Conservation (phyloP, 1,284 basidiomycete genomes). For the Cutaneotrichosporon cavernicola region DNA sequence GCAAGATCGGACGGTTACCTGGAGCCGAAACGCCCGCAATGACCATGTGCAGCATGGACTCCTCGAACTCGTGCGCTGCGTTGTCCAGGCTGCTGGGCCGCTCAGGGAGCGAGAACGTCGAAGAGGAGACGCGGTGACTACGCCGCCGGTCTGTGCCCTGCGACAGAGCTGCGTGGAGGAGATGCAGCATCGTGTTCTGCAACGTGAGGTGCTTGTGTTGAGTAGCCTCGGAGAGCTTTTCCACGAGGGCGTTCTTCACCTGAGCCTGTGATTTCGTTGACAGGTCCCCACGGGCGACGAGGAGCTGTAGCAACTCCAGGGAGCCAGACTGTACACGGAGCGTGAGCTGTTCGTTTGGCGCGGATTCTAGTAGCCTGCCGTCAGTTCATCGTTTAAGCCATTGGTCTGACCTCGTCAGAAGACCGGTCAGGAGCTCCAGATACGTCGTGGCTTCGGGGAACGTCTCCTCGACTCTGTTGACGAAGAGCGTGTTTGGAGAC, state of each 20-base stretch:
- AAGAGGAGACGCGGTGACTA: slow-evolving; percentile 33
- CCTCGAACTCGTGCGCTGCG: slow-evolving; percentile 27
- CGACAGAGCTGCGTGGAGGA: slow-evolving; percentile 80
- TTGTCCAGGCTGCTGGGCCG: slow-evolving; percentile 8
- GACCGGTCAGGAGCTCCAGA: slow-evolving; percentile 18
- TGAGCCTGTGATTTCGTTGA: slow-evolving; percentile 61
- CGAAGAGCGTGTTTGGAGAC: slow-evolving; percentile 24
- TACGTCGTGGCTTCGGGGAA: slow-evolving; percentile 22
- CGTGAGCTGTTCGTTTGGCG: slow-evolving; percentile 54
- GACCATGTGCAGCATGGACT: slow-evolving; percentile 69
- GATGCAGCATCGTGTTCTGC: slow-evolving; percentile 88
- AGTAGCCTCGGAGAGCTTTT: slow-evolving; percentile 72
- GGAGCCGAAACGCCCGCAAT: slow-evolving; percentile 72
- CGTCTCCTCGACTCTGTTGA: slow-evolving; percentile 12
- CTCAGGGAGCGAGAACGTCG: slow-evolving; percentile 25
- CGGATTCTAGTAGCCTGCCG: slow-evolving; percentile 19
- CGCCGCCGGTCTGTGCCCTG: slow-evolving; percentile 53
- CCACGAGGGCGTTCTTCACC: slow-evolving; percentile 69
- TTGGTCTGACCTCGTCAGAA: slow-evolving; percentile 20
- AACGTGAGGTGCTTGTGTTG: slow-evolving; percentile 70
- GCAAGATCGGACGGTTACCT: slow-evolving; percentile 73
- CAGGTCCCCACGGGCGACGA: slow-evolving; percentile 76
- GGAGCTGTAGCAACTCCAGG: slow-evolving; percentile 76
- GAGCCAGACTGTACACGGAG: slow-evolving; percentile 66
- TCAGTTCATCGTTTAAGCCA: not conserved